phyloP scores from a whole-genome alignment of 441 rosid species.

The Omphalea diandra region DNA sequence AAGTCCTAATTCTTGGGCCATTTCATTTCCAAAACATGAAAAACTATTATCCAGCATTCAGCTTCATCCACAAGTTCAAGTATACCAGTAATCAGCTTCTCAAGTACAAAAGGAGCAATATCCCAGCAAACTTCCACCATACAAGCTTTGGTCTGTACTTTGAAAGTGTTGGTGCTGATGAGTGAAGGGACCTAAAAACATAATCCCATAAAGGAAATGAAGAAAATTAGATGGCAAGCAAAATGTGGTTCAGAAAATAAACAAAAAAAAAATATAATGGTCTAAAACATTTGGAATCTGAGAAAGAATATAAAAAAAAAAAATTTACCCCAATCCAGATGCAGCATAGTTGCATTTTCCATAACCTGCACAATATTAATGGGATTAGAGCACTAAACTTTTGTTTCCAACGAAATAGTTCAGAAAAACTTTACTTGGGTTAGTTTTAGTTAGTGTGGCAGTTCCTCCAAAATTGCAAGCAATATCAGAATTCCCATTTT shows the following conservation, averaged over 20 bases:
- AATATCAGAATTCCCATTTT: slow-evolving; percentile 76
- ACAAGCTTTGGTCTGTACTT: slow-evolving; percentile 27
- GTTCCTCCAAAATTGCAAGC: slow-evolving; percentile 95
- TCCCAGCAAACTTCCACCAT: slow-evolving; percentile 38
- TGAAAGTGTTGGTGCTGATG: slow-evolving; percentile 37
- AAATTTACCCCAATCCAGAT: slow-evolving; percentile 53
- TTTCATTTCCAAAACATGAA: neutral
- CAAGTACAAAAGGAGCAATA: slow-evolving; percentile 45
- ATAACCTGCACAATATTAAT: slow-evolving; percentile 45
- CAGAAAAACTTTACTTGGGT: slow-evolving; percentile 59
- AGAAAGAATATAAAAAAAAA: too few relatives aligned
- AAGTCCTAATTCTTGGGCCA: neutral
- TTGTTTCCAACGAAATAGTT: neutral
- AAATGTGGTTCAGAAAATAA: neutral
- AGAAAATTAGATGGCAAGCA: neutral
- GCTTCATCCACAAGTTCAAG: slow-evolving; percentile 23
- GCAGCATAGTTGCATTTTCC: slow-evolving; percentile 51
- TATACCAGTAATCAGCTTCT: slow-evolving; percentile 30
- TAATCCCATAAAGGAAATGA: neutral
- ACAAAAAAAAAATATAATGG: neutral
- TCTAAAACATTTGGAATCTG: too few relatives aligned
- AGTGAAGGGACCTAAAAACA: slow-evolving; percentile 40
- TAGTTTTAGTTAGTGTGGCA: slow-evolving; percentile 45
- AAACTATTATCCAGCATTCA: slow-evolving; percentile 6
- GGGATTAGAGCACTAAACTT: neutral